Evolutionary conservation across 495 filamentous ascomycete genomes (phyloP), one percentile per base, ranked within the genome.

Genomic region (Bombardia bombarda): DNA sequence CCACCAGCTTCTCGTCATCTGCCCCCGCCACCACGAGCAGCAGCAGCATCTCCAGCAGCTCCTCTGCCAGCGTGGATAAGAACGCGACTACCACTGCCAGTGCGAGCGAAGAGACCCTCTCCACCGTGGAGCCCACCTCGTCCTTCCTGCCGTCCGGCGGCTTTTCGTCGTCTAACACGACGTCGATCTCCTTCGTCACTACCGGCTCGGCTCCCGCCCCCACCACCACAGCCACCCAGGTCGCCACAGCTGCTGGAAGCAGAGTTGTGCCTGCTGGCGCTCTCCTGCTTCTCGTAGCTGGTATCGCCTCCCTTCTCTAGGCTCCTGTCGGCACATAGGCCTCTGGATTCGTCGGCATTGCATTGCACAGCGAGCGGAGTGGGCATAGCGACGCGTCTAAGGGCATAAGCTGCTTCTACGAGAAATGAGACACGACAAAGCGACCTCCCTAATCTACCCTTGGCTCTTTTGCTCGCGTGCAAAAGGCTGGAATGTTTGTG

Each of bases 391-490:
- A n/a, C n/a, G 44, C 25, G 19, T 39, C 34, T 39, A 30, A 36
- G 40, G 44, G 30, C 36, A 42, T 47, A 22, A 24, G n/a, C 39
- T 43, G 53, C 49, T 53, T 58, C 40, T 48, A 62, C 53, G 58
- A 62, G 56, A 61, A 38, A 61, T 51, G 58, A 61, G 56, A 59
- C 40, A 62, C 56, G 58, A 61, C 53, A 47, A 46, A 48, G 38
- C 38, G 37, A 49, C 43, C 42, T 32, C 38, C 52, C 39, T 47
- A 53, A 42, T 47, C 33, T 18, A 22, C 23, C 38, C 30, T 28
- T 16, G 14, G n/a, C n/a, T 40, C 34, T 43, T 26, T 23, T 52
- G 36, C 38, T 40, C 47, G 35, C 48, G 53, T 62, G 58, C 58
- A 59, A 48, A 55, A n/a, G 47, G 50, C 55, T 48, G 55, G 39